Evolutionary conservation across 495 filamentous ascomycete genomes (phyloP).

Genomic region (Letharia lupina): DNA sequence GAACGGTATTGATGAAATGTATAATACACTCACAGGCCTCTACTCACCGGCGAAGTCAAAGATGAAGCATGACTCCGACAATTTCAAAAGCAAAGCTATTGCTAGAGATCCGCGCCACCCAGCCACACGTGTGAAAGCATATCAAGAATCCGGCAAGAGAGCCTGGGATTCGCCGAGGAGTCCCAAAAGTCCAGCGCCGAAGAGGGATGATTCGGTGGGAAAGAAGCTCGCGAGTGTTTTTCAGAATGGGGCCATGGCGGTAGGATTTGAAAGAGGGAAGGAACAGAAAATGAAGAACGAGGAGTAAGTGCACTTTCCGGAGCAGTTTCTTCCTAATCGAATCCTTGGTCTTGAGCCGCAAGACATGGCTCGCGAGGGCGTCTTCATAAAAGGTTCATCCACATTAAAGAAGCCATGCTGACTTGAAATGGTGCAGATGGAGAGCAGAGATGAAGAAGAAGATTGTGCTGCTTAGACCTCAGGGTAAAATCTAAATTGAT

Average conservation of each 20-base stretch:
- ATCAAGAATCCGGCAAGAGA: not conserved
- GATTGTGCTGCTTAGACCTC: constrained; percentile 38
- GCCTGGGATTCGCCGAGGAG: not conserved
- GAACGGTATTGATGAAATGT: not conserved
- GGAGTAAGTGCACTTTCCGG: constrained; percentile 19
- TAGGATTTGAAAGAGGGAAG: constrained; percentile 18
- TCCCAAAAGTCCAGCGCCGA: not conserved
- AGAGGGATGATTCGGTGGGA: not conserved
- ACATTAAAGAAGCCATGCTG: constrained; percentile 22
- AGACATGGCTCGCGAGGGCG: not conserved
- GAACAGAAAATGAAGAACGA: constrained; percentile 23
- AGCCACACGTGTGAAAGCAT: not conserved
- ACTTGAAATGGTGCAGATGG: constrained; percentile 31
- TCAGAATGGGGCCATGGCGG: not conserved
- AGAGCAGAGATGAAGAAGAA: constrained; percentile 37
- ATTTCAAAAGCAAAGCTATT: not conserved
- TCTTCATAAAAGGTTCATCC: not conserved
- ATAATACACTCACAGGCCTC: not conserved
- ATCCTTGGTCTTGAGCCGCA: not conserved
- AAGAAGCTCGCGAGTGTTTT: not conserved
- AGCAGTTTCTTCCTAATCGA: not conserved
- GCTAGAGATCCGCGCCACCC: not conserved
- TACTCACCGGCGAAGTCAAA: constrained; percentile 4
- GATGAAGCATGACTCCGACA: not conserved
- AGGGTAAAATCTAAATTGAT: constrained; percentile 21